Conservation (phyloP, 2,329 filamentous ascomycete species). For the Talaromyces sp. region DNA sequence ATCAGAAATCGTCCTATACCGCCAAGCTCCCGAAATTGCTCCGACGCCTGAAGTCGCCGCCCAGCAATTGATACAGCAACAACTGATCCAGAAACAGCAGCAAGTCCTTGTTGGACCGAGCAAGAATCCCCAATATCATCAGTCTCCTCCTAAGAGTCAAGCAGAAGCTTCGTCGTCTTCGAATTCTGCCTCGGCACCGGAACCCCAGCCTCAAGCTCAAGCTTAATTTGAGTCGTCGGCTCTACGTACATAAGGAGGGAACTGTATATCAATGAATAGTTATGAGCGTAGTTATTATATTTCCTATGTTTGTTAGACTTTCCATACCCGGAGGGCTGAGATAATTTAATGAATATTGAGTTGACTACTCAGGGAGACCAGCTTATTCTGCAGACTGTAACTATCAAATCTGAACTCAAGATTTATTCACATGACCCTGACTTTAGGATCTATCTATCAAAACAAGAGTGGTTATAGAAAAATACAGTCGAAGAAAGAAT, state of each 20-base stretch:
- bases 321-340: not conserved
- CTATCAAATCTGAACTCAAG: not conserved
- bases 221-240: slow-evolving; percentile 21
- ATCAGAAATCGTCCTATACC: slow-evolving; percentile 94
- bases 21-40: slow-evolving; percentile 57
- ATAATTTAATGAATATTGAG: not conserved
- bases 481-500: not conserved
- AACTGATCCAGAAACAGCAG: slow-evolving; percentile 25
- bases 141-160: slow-evolving; percentile 1
- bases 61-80: slow-evolving; percentile 38
- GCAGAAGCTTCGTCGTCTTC: not conserved
- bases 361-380: too few relatives aligned
- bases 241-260: slow-evolving; percentile 23
- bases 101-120: slow-evolving; percentile 11
- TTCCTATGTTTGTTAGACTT: not conserved
- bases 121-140: slow-evolving; percentile 14
- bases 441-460: not conserved
- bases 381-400: too few relatives aligned
- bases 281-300: not conserved
- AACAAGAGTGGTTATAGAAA: not conserved
- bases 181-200: slow-evolving; percentile 21
- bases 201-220: slow-evolving; percentile 31
- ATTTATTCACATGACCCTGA: not conserved
- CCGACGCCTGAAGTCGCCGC: slow-evolving; percentile 37
- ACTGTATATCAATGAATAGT: not conserved